Evolutionary conservation across 2,329 filamentous ascomycete genomes (phyloP).

Genomic region (Malbranchea cinnamomea): DNA sequence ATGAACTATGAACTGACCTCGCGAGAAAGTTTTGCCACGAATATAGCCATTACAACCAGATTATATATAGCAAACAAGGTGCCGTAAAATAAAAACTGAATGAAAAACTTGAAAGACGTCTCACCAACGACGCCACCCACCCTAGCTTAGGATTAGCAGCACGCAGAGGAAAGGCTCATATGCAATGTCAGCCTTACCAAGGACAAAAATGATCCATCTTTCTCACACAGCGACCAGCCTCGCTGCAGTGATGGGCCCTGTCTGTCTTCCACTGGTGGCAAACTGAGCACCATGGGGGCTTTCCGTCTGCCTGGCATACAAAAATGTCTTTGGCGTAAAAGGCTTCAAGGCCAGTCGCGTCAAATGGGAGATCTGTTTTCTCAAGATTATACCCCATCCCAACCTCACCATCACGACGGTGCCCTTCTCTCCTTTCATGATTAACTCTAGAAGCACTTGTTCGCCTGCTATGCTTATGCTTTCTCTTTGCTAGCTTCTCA

Average conservation of each 20-base stretch:
- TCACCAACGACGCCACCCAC: constrained; percentile 88
- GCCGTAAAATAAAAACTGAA: constrained; percentile 70
- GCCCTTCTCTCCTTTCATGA: constrained; percentile 12
- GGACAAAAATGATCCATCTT: constrained; percentile 97
- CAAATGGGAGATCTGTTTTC: constrained; percentile 26
- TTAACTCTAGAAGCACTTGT: constrained; percentile 11
- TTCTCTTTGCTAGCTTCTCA: constrained; percentile 2
- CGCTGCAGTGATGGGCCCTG: constrained; percentile 71
- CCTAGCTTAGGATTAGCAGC: constrained; percentile 28
- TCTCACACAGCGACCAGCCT: constrained; percentile 63
- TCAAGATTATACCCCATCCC: constrained; percentile 13
- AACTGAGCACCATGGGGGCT: constrained; percentile 72
- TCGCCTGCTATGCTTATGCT: constrained; percentile 8
- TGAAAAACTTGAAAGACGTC: constrained; percentile 78
- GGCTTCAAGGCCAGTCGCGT: constrained; percentile 52
- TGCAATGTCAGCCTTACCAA: constrained; percentile 38
- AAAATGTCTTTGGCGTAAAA: constrained; percentile 79
- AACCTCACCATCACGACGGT: constrained; percentile 13
- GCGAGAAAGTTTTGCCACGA: constrained; percentile 40
- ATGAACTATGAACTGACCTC: constrained; percentile 23
- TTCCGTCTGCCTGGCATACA: constrained; percentile 65
- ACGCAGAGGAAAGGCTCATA: not conserved
- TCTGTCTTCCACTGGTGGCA: constrained; percentile 84
- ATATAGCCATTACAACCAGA: constrained; percentile 49
- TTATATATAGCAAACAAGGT: constrained; percentile 50